Conservation (phyloP, 352 stramenopile genomes). For the Phytophthora constricta region DNA sequence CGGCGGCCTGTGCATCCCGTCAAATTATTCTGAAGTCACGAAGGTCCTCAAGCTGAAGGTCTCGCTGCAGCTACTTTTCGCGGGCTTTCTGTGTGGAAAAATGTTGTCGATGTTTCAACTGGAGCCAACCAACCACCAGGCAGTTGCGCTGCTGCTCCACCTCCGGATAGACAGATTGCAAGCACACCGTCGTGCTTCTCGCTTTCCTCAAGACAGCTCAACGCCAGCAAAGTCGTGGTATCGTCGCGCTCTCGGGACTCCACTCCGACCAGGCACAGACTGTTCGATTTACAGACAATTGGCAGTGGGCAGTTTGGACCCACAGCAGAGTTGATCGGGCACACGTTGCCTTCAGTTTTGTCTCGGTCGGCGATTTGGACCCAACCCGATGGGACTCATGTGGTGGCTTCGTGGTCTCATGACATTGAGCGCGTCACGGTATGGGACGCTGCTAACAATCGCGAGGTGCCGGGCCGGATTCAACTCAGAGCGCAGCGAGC, state of each 20-base stretch:
- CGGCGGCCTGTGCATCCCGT: constrained; percentile 64
- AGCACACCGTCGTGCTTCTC: constrained; percentile 45
- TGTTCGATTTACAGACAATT: constrained; percentile 45
- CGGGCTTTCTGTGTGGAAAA: constrained; percentile 49
- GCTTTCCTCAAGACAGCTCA: constrained; percentile 34
- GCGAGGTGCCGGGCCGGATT: constrained; percentile 19
- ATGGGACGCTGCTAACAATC: constrained; percentile 32
- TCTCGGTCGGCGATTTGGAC: constrained; percentile 58
- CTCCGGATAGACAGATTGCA: constrained; percentile 25
- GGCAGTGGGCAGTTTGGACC: constrained; percentile 15
- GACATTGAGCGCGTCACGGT: constrained; percentile 33
- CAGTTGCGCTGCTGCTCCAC: constrained; percentile 11
- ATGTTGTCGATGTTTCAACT: constrained; percentile 18
- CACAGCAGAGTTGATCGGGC: constrained; percentile 36
- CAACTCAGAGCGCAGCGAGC: constrained; percentile 12
- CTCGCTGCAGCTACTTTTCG: constrained; percentile 55
- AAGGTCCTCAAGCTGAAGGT: constrained; percentile 30
- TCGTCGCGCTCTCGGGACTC: constrained; percentile 44
- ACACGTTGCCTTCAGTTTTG: constrained; percentile 49
- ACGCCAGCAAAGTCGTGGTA: constrained; percentile 40
- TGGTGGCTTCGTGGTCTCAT: constrained; percentile 41
- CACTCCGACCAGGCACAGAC: constrained; percentile 43
- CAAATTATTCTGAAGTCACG: constrained; percentile 36
- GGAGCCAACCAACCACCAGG: constrained; percentile 1
- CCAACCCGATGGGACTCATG: constrained; percentile 29